phyloP scores from a whole-genome alignment of 257 asterid genomes.

The Echium plantagineum region DNA sequence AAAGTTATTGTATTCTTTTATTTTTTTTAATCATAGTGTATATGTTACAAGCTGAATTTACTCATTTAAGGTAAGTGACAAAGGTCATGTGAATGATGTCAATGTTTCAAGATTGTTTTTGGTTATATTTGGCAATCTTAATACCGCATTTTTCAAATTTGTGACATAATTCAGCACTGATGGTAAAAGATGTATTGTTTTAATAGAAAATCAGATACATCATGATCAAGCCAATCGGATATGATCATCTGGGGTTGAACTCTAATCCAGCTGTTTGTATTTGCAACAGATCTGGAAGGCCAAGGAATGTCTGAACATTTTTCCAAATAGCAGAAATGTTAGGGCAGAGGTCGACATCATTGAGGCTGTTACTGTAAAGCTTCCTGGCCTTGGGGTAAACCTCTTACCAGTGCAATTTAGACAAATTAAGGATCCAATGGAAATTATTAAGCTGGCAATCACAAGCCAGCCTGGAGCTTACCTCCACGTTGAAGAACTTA shows the following conservation, averaged over 20 bases:
- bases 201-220: no score
- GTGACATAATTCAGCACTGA: no score
- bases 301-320: conserved; percentile 84
- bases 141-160: no score
- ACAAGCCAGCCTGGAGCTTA: conserved; percentile 78
- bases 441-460: conserved; percentile 76
- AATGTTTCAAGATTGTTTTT: no score
- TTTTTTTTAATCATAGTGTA: no score
- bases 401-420: conserved; percentile 89
- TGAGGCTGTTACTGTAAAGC: conserved; percentile 84
- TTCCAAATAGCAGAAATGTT: conserved; percentile 77
- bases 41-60: no score
- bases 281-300: conserved; percentile 86
- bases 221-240: background rate
- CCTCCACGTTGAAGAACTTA: conserved; percentile 83
- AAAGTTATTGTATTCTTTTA: no score
- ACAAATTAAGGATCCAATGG: conserved; percentile 97
- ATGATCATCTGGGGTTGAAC: background rate
- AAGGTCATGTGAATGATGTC: no score
- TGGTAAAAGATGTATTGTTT: no score
- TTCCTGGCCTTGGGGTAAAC: conserved; percentile 90
- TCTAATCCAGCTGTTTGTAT: conserved; percentile 12
- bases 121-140: no score
- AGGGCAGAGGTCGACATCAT: conserved; percentile 78
- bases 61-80: no score